phyloP scores from a whole-genome alignment of 345 rosid species.

The Capsella bursapastoris region DNA sequence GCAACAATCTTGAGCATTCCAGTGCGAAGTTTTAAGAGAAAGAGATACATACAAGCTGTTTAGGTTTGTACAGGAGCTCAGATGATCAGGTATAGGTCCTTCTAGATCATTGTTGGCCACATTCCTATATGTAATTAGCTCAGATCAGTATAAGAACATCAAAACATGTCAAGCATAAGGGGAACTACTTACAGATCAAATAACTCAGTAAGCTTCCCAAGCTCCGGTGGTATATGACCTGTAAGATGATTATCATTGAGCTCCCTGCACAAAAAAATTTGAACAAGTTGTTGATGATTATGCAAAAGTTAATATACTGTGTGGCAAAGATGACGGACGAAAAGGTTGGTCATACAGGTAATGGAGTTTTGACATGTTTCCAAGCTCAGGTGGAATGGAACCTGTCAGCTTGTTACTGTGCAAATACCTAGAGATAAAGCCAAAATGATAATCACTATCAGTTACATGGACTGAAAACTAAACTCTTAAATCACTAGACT shows the following conservation, averaged over 20 bases:
- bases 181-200: constrained; percentile 77
- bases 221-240: constrained; percentile 82
- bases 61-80: constrained; percentile 88
- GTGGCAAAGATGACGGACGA: background rate
- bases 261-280: constrained; percentile 62
- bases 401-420: constrained; percentile 84
- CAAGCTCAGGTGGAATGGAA: constrained; percentile 87
- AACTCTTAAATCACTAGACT: background rate
- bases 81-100: constrained; percentile 85
- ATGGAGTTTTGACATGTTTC: constrained; percentile 95
- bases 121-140: constrained; percentile 56
- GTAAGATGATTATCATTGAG: constrained; percentile 80
- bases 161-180: constrained; percentile 11
- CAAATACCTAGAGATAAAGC: constrained; percentile 64
- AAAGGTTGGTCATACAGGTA: constrained; percentile 64
- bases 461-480: background rate
- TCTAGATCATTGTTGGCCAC: constrained; percentile 80
- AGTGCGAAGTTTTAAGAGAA: background rate
- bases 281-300: background rate
- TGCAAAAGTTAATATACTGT: background rate
- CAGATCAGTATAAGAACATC: constrained; percentile 15
- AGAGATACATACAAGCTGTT: constrained; percentile 74
- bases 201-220: constrained; percentile 93
- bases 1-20: constrained; percentile 4
- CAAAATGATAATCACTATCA: constrained; percentile 5